Base-by-base conservation (phyloP, 2,329 filamentous ascomycete genomes). In the Exserohilum rostratum region DNA sequence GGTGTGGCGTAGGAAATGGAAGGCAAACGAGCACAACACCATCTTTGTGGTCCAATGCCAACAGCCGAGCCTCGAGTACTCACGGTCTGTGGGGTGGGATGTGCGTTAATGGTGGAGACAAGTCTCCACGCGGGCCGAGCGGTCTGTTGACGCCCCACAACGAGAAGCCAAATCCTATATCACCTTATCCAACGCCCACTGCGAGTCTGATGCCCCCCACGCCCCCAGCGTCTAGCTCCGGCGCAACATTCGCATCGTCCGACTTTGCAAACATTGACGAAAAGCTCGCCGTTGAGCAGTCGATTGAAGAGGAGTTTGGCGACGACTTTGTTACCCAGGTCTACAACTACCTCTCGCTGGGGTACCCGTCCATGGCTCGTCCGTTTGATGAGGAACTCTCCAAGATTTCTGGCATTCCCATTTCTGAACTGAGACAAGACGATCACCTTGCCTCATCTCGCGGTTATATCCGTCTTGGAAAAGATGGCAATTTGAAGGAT, bases 311-410 rank as follows among this genome's bases (percentile, higher is more conserved):
- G 29, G 92, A 96, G 74, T 96, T 95, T 67, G 82, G 88, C 57
- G 91, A 96, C 71, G 81, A 81, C 3, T 96, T 97, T 72, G 86
- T 97, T 51, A 96, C 93, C 0, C 93, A 98, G 75, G 93, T 98
- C 6, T 98, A 96, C 82, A 97, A 98, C 75, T 98, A 98, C 75
- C 82, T 98, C 13, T 96, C 91, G 0, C 83, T 98, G 5, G 93
- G 93, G 5, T 97, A 97, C 73, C 93, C 93, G 3, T 88, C 90
- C 30, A 86, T 92, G 67, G 93, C 93, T 10, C 86, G 89, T 18
- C 83, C 85, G 33, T 98, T 90, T 69, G 93, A 98, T 69, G 84
- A 87, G 10, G 93, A 98, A 78, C 81, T 98, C 17, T 86, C 87
- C 64, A 91, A 90, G 71, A 96, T 97, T 52, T 90, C 88, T 29